Evolutionary conservation across 768 basidiomycete species (phyloP).

Genomic region (Fomitopsis pulvina): DNA sequence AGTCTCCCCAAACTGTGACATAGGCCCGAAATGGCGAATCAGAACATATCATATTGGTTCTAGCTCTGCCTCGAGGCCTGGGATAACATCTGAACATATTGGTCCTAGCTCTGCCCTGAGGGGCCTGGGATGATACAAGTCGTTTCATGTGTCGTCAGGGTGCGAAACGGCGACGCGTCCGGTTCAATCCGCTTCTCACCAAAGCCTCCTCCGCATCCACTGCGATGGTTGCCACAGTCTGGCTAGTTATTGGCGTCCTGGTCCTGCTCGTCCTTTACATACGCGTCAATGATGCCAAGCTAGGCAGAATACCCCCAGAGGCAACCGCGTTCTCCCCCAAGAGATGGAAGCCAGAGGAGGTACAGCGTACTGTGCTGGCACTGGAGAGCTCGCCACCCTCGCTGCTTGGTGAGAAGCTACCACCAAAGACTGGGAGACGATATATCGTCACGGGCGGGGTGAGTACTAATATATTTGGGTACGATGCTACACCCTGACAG

Average conservation of each 20-base stretch:
- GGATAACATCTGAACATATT: no score
- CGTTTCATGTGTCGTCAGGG: no score
- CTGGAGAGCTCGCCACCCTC: constrained; percentile 18
- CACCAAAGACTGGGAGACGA: constrained; percentile 62
- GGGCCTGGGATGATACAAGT: no score
- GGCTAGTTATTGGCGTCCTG: constrained; percentile 7
- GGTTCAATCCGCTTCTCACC: no score
- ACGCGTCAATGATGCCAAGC: constrained; percentile 45
- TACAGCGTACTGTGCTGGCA: constrained; percentile 30
- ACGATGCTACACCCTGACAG: not conserved
- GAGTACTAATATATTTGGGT: constrained; percentile 19
- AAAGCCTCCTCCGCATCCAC: not conserved
- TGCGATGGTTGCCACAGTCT: not conserved
- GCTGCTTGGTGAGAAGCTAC: constrained; percentile 39
- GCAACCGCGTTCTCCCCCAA: constrained; percentile 44
- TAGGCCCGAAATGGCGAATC: no score
- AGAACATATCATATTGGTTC: no score
- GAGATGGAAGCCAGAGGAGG: constrained; percentile 40
- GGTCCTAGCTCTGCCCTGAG: no score
- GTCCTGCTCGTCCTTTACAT: constrained; percentile 33
- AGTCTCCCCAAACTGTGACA: no score
- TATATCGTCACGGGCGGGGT: constrained; percentile 78
- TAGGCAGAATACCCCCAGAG: constrained; percentile 42
- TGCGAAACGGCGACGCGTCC: no score
- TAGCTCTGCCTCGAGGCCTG: no score